Conservation (phyloP, 306 rosid genomes). For the Trifolium dubium region DNA sequence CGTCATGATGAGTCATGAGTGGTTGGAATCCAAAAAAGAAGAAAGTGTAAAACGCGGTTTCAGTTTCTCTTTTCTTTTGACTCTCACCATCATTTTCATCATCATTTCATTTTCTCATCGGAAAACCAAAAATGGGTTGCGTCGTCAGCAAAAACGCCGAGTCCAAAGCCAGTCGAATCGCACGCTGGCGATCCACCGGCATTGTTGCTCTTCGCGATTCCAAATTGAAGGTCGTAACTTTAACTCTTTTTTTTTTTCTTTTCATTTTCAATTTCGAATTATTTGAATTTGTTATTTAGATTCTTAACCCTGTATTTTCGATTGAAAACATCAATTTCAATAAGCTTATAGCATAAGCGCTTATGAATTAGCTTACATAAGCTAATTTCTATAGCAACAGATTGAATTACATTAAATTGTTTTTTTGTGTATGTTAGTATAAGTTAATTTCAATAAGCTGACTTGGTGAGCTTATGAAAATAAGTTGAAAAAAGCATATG, state of each 20-base stretch:
- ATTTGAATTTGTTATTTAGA: not conserved
- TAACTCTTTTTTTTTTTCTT: not conserved
- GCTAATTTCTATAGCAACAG: too few relatives aligned
- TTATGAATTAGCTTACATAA: not conserved
- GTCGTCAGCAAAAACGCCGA: slow-evolving; percentile 60
- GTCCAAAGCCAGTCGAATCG: slow-evolving; percentile 59
- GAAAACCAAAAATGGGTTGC: slow-evolving; percentile 65
- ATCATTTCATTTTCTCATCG: not conserved
- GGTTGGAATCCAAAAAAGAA: not conserved
- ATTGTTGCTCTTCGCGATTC: slow-evolving; percentile 89
- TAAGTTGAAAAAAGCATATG: too few relatives aligned
- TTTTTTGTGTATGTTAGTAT: too few relatives aligned
- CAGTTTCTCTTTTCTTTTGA: not conserved
- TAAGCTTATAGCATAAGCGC: too few relatives aligned
- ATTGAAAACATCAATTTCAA: too few relatives aligned
- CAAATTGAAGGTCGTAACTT: slow-evolving; percentile 69
- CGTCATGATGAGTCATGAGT: not conserved
- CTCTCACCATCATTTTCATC: not conserved
- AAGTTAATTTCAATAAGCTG: too few relatives aligned
- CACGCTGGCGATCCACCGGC: slow-evolving; percentile 98
- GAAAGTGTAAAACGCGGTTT: slow-evolving; percentile 2
- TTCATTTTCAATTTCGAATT: not conserved
- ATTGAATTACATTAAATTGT: too few relatives aligned
- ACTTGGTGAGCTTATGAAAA: too few relatives aligned
- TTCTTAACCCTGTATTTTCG: not conserved